These are phyloP conservation scores for Nymphaea thermarum DNA, from an alignment of 164 flowering plant species.

Conservation along the genomic window DNA sequence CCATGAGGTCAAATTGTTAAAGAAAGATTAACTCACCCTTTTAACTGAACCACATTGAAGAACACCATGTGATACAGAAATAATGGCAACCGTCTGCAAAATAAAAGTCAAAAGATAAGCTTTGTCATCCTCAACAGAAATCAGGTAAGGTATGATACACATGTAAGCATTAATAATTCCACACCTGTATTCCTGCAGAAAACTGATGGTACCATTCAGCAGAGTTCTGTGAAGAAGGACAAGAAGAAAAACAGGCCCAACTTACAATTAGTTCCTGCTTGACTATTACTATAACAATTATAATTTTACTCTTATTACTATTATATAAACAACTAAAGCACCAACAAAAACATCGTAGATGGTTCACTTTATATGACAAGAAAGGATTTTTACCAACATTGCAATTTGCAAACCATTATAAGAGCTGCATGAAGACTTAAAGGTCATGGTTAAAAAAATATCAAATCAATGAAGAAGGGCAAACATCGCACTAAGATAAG, in stretches of 20 bases:
- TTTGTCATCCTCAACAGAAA: too few species aligned
- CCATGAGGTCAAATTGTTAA: too few species aligned
- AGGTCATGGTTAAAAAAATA: too few species aligned
- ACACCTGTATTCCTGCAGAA: conserved; percentile 82
- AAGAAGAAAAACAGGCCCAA: neutral
- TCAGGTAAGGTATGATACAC: neutral
- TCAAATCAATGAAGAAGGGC: too few species aligned
- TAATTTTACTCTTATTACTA: too few species aligned
- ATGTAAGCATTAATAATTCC: neutral
- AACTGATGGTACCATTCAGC: conserved; percentile 31
- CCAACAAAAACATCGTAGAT: too few species aligned
- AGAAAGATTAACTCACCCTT: conserved; percentile 27
- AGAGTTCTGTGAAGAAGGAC: neutral
- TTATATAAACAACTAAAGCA: too few species aligned
- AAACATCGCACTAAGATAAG: too few species aligned
- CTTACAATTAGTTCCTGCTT: neutral
- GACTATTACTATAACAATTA: neutral
- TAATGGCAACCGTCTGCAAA: conserved; percentile 73
- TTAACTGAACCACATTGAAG: conserved; percentile 69
- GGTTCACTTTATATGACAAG: too few species aligned
- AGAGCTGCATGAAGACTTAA: too few species aligned
- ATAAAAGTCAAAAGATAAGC: conserved; percentile 2
- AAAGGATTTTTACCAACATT: too few species aligned
- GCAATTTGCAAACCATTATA: too few species aligned
- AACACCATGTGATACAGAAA: conserved; percentile 85